Evolutionary conservation across 495 filamentous ascomycete genomes (phyloP).

Genomic region (Trichoderma asperelloides): DNA sequence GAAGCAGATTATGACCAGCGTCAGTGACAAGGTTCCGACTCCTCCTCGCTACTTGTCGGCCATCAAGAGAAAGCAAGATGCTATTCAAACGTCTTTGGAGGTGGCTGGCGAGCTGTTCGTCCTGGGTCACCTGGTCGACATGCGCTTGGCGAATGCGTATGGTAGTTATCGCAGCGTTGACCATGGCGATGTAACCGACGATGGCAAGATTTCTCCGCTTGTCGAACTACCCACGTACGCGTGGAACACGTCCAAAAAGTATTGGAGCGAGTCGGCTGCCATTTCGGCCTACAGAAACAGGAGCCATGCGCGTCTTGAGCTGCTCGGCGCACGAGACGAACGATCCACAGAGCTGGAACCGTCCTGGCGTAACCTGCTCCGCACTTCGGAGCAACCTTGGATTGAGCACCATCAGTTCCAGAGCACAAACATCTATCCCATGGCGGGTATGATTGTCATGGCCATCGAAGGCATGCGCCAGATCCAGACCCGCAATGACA

Average conservation of each 20-base stretch:
- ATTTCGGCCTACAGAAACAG: constrained; percentile 18
- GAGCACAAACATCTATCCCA: constrained; percentile 41
- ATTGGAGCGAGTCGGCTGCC: constrained; percentile 32
- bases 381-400: constrained; percentile 36
- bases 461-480: constrained; percentile 39
- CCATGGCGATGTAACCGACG: too few relatives aligned
- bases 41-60: too few relatives aligned
- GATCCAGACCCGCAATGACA: constrained; percentile 11
- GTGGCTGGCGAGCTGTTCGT: too few relatives aligned
- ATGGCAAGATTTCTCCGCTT: constrained; percentile 4
- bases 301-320: constrained; percentile 28
- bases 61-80: too few relatives aligned
- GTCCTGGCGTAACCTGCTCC: constrained; percentile 37
- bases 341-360: constrained; percentile 24
- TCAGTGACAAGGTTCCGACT: not conserved
- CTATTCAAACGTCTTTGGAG: too few relatives aligned
- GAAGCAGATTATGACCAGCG: not conserved
- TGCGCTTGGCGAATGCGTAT: too few relatives aligned
- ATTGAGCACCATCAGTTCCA: constrained; percentile 35
- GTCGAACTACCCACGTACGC: constrained; percentile 34
- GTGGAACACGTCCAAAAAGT: constrained; percentile 30
- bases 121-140: too few relatives aligned
- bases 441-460: constrained; percentile 40
- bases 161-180: too few relatives aligned
- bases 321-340: constrained; percentile 27